phyloP scores from a whole-genome alignment of 2,329 filamentous ascomycete species.

The Dendrostoma leiphaemia region DNA sequence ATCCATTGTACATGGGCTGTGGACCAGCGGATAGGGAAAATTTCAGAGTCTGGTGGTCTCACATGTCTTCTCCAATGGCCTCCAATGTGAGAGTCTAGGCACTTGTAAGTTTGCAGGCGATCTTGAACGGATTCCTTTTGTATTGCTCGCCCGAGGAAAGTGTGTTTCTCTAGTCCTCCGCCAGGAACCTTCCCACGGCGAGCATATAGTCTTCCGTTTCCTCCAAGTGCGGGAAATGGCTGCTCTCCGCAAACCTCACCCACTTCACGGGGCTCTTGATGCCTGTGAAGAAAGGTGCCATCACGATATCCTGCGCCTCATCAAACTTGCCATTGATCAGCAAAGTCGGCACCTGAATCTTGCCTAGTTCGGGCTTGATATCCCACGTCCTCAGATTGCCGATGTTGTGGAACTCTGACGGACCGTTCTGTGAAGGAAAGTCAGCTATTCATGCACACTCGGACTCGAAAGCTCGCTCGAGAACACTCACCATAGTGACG shows the following conservation, averaged over 20 bases:
- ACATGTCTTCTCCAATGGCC: background rate
- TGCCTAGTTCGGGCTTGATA: background rate
- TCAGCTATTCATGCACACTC: background rate
- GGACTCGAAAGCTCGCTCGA: background rate
- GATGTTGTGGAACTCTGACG: slow-evolving; percentile 5
- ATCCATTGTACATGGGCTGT: slow-evolving; percentile 8
- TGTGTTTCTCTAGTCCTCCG: background rate
- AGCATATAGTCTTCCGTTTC: slow-evolving; percentile 17
- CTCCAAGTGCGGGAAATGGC: slow-evolving; percentile 12
- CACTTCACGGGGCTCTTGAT: slow-evolving; percentile 12
- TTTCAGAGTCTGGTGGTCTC: background rate
- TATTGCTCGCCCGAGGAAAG: too few species aligned
- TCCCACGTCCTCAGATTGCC: slow-evolving; percentile 12
- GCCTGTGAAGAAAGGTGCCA: slow-evolving; percentile 10
- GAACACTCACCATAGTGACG: slow-evolving; percentile 22
- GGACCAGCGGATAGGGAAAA: background rate
- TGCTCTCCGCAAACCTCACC: slow-evolving; percentile 19
- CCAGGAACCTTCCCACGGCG: background rate
- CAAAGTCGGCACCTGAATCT: slow-evolving; percentile 12
- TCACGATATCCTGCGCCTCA: slow-evolving; percentile 15
- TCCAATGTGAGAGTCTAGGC: too few species aligned
- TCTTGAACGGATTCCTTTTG: too few species aligned
- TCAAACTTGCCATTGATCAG: slow-evolving; percentile 18
- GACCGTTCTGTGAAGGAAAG: background rate
- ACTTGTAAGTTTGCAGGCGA: too few species aligned